Conservation (phyloP, 768 basidiomycete genomes). For the Pulveroboletus sp. region DNA sequence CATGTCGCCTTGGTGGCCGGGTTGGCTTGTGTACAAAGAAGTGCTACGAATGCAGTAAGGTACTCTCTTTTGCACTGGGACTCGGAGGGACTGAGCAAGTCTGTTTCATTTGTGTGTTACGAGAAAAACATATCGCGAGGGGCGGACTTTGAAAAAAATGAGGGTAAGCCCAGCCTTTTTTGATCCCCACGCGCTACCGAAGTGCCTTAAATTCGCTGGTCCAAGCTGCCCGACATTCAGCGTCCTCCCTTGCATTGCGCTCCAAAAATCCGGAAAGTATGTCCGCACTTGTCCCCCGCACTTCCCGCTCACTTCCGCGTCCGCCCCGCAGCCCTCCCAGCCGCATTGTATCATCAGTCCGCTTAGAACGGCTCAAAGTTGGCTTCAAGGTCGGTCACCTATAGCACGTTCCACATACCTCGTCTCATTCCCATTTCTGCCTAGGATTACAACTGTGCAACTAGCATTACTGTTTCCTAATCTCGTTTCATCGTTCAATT, state of each 20-base stretch:
- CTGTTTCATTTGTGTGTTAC: constrained; percentile 16
- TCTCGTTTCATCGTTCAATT: constrained; percentile 45
- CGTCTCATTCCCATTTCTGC: constrained; percentile 20
- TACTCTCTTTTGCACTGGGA: background rate
- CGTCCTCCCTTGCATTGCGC: constrained; percentile 31
- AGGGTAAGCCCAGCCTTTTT: constrained; percentile 34
- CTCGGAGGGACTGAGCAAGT: too few species aligned
- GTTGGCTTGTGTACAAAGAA: too few species aligned
- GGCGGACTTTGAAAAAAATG: constrained; percentile 36
- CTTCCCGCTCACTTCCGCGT: constrained; percentile 18
- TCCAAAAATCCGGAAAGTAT: constrained; percentile 42
- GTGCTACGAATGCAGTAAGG: background rate
- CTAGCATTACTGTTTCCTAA: constrained; percentile 54
- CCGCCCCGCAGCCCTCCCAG: constrained; percentile 40
- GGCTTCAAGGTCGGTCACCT: constrained; percentile 55
- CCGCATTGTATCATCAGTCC: constrained; percentile 80
- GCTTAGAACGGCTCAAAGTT: constrained; percentile 74
- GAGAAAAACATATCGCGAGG: constrained; percentile 18
- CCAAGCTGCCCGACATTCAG: constrained; percentile 29
- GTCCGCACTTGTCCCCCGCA: constrained; percentile 20
- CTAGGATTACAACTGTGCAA: constrained; percentile 65
- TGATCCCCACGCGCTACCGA: constrained; percentile 39
- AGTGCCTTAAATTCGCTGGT: constrained; percentile 40
- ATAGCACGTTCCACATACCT: constrained; percentile 12
- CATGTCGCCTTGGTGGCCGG: too few species aligned